Evolutionary conservation across 441 rosid genomes (phyloP).

Genomic region (Aquilaria agallochum): DNA sequence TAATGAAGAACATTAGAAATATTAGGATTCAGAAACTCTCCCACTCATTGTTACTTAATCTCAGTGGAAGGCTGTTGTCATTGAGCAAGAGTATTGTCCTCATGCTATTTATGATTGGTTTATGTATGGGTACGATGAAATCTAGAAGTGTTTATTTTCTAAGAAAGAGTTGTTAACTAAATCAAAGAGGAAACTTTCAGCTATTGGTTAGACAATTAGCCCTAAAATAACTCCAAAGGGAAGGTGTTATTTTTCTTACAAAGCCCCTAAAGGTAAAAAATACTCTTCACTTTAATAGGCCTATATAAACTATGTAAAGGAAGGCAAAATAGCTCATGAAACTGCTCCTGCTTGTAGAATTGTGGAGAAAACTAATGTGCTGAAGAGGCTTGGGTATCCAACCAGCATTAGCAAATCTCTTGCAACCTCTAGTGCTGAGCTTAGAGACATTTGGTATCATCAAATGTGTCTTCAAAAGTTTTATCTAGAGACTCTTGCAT

Average conservation of each 20-base stretch:
- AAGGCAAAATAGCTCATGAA: conserved; percentile 8
- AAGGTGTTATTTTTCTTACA: conserved; percentile 19
- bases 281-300: conserved; percentile 41
- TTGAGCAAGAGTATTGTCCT: conserved; percentile 35
- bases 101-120: conserved; percentile 43
- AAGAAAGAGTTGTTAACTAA: conserved; percentile 19
- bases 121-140: conserved; percentile 16
- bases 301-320: conserved; percentile 27
- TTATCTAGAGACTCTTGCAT: conserved; percentile 4
- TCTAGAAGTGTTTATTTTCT: neutral
- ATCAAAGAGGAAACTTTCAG: conserved; percentile 46
- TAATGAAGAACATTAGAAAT: conserved; percentile 12
- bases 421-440: conserved; percentile 1
- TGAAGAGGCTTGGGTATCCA: conserved; percentile 8
- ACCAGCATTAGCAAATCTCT: conserved; percentile 10
- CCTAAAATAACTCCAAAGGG: conserved; percentile 3
- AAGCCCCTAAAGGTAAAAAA: conserved; percentile 36
- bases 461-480: conserved; percentile 9
- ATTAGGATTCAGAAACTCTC: conserved; percentile 9
- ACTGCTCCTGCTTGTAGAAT: conserved; percentile 10
- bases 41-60: conserved; percentile 13
- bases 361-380: conserved; percentile 8
- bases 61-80: conserved; percentile 11
- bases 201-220: conserved; percentile 46
- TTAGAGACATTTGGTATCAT: conserved; percentile 13